Base-by-base conservation (phyloP, 495 filamentous ascomycete genomes). In the Hypoxylon cercidicola region DNA sequence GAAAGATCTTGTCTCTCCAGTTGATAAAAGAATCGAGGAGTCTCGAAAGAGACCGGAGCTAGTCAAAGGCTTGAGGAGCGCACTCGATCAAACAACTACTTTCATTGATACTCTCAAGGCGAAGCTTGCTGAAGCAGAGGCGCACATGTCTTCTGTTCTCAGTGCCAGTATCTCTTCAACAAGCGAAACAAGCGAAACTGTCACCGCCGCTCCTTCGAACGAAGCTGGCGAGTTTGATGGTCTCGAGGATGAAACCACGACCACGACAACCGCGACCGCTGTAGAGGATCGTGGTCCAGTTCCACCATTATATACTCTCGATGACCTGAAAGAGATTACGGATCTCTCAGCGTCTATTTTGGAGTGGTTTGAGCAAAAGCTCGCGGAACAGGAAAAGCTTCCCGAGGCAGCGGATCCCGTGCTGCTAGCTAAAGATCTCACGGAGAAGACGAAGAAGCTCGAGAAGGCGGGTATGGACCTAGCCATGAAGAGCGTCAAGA, bases 351-450 rank as follows among this genome's bases (percentile, higher is more conserved):
- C 76, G 11, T 70, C 76, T 13, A 79, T 82, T 28, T 62, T 75
- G 8, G 64, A 74, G n/a, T 96, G 92, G 93, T 77, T 96, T 18
- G 82, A 86, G 40, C 81, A 86, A 70, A 87, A 89, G 68, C 73
- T 89, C n/a, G 78, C 78, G 0, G 73, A 78, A 48, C 92, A 96
- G 69, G 87, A 90, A 30, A 85, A 85, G 68, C 84, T 93, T 12
- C 79, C 82, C 19, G 77, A 77, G 18, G 87, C 87, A 5, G 89
- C 90, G 30, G 88, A 95, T 56, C 90, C 92, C 0, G 87, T 86
- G 6, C 75, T 96, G 2, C 78, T 86, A 18, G 75, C 87, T 47
- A 86, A 86, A 68, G 93, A 94, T 15, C 74, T 97, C 19, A 47
- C 74, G 62, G 72, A 84, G 11, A 85, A 85, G 69, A 78, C 85